phyloP scores from a whole-genome alignment of 192 early-diverging fungal species.

The Mortierella antarctica region DNA sequence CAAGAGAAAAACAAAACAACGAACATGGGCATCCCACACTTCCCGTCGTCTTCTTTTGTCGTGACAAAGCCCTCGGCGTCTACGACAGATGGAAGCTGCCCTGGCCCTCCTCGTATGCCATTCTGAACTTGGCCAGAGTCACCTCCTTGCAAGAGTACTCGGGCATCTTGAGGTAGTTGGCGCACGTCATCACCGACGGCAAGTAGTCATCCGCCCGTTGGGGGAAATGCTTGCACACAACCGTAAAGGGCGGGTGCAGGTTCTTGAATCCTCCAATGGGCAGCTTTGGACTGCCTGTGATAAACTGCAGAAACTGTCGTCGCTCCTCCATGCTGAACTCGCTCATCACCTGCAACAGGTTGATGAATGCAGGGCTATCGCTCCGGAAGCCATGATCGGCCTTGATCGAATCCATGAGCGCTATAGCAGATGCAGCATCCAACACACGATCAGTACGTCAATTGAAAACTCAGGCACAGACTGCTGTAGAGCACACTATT shows the following conservation, averaged over 20 bases:
- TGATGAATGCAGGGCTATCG: slow-evolving; percentile 73
- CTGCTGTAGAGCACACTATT: too few species aligned
- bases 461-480: too few species aligned
- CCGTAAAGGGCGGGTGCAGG: slow-evolving; percentile 84
- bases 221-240: slow-evolving; percentile 83
- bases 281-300: slow-evolving; percentile 89
- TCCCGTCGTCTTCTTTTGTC: background rate
- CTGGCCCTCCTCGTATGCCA: slow-evolving; percentile 87
- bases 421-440: slow-evolving; percentile 31
- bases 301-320: slow-evolving; percentile 86
- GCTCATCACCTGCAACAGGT: slow-evolving; percentile 77
- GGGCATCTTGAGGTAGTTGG: slow-evolving; percentile 94
- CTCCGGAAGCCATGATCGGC: slow-evolving; percentile 87
- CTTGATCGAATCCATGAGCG: slow-evolving; percentile 75
- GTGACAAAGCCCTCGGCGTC: background rate
- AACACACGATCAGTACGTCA: too few species aligned
- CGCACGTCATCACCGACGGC: slow-evolving; percentile 97
- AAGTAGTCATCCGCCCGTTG: slow-evolving; percentile 79
- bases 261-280: slow-evolving; percentile 90
- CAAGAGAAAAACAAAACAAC: background rate
- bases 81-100: slow-evolving; percentile 79
- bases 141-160: slow-evolving; percentile 76
- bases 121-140: slow-evolving; percentile 71
- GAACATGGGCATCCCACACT: too few species aligned
- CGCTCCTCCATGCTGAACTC: slow-evolving; percentile 68